A percentile compares a stretch with the other conserved stretches of the same genome.
These are phyloP conservation scores for Papilionanthe hybrid DNA, from an alignment of 116 monocot genomes.

Conservation along the genomic window DNA sequence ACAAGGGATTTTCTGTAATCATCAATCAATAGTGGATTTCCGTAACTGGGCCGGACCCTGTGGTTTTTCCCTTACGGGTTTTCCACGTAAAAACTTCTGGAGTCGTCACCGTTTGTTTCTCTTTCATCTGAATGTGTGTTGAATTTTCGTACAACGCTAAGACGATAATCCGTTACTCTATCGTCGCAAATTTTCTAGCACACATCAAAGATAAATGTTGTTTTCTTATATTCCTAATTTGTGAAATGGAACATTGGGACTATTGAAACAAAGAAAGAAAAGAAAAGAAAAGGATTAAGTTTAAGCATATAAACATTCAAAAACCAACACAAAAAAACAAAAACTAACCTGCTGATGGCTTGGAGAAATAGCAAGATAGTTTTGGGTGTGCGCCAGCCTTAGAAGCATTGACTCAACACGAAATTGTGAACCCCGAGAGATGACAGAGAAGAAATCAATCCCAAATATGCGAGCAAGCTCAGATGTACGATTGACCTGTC, in stretches of 20 bases:
- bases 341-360: constrained; percentile 74
- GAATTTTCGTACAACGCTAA: no score
- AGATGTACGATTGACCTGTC: constrained; percentile 92
- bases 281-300: neutral
- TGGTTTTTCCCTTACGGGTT: no score
- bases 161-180: no score
- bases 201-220: neutral
- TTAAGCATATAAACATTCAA: constrained; percentile 4
- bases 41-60: no score
- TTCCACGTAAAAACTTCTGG: no score
- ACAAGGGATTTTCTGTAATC: no score
- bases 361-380: constrained; percentile 94
- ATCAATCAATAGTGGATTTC: no score
- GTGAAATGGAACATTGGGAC: neutral
- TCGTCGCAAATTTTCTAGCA: no score
- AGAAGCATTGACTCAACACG: constrained; percentile 99
- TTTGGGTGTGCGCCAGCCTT: constrained; percentile 89
- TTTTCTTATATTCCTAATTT: neutral
- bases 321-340: neutral
- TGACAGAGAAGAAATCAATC: constrained; percentile 96
- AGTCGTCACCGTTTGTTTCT: no score
- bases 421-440: constrained; percentile 94
- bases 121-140: no score
- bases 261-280: neutral
- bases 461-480: constrained; percentile 98